Base-by-base conservation (phyloP, 1,284 basidiomycete species). In the Trichosporon ovoides region DNA sequence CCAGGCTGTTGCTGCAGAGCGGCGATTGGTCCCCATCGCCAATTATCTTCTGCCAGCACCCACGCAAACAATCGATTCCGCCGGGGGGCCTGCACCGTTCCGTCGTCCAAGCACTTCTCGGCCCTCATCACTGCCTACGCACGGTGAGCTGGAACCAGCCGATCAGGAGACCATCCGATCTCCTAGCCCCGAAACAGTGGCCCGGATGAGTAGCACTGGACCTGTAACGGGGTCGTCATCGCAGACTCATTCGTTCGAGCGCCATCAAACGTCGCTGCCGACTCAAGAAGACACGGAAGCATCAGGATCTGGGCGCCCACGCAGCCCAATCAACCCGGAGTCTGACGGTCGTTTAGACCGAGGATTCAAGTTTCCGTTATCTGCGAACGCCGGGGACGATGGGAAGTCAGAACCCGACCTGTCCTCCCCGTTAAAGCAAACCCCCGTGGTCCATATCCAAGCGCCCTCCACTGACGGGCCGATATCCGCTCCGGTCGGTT, bases 21-120 rank as follows among this genome's bases (percentile, higher is more conserved):
- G 86, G 71, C 87, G 86, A 89, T 90, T 92, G 83, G 83, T 92
- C 7, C 87, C 91, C 7, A 92, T 93, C 52, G 85, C 88, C 1
- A 81, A 83, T 18, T 91, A 85, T 74, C 87, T 91, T 66, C 83
- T 94, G 18, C 89, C 89, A 11, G 81, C 85, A 19, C 37, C 84
- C 78, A 16, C 82, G 82, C 0, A 78, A 77, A 22, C 77, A 78
- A 19, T 80, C 81, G 1, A 60, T 34, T 67, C 77, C 18, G 69
- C 75, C 46, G 78, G 79, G 78, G 43, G 81, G 80, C 70, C 80
- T 71, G 63, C 83, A 83, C 35, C 84, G 81, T 28, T 74, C 69
- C 66, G 66, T 43, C 66, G 71, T n/a, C 59, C 53, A 5, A 55
- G 49, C 18, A 19, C 49, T 31, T 48, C 43, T 7, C 43, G 43